Evolutionary conservation across 768 basidiomycete genomes (phyloP).

Genomic region (Galerina marginata): DNA sequence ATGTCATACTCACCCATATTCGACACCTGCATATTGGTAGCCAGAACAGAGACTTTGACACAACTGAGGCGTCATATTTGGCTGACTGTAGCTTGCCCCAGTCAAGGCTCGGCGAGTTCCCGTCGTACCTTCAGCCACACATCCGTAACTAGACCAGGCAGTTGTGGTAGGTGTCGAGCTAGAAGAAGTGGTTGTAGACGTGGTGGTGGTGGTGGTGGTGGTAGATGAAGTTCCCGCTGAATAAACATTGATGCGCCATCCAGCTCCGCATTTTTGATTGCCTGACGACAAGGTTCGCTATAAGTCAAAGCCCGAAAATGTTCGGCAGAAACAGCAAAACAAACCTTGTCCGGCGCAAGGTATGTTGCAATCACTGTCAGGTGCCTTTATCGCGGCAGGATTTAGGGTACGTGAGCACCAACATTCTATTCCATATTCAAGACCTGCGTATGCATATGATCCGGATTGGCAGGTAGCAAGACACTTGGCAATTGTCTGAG

Average conservation of each 20-base stretch:
- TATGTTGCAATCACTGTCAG: slow-evolving; percentile 35
- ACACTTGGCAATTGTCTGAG: slow-evolving; percentile 35
- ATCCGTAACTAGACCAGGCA: slow-evolving; percentile 23
- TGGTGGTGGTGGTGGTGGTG: slow-evolving; percentile 3
- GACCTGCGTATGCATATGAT: slow-evolving; percentile 35
- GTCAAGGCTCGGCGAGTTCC: slow-evolving; percentile 38
- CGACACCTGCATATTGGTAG: slow-evolving; percentile 38
- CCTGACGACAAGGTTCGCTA: slow-evolving; percentile 20
- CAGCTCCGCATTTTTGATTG: slow-evolving; percentile 35
- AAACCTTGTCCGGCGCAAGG: slow-evolving; percentile 35
- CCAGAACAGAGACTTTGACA: slow-evolving; percentile 36
- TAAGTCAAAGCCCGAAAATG: not conserved
- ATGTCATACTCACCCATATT: slow-evolving; percentile 33
- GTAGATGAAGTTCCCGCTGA: not conserved
- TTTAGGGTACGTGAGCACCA: slow-evolving; percentile 33
- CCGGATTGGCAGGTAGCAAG: slow-evolving; percentile 29
- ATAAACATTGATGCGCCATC: slow-evolving; percentile 32
- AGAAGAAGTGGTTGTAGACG: slow-evolving; percentile 12
- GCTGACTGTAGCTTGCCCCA: slow-evolving; percentile 26
- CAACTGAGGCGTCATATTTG: slow-evolving; percentile 36
- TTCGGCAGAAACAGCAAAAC: not conserved
- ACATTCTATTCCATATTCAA: slow-evolving; percentile 39
- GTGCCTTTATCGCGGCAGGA: slow-evolving; percentile 19
- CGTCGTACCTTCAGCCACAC: slow-evolving; percentile 35
- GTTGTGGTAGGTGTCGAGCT: slow-evolving; percentile 20